Base-by-base conservation (phyloP, 768 basidiomycete genomes). In the Kwoniella mangroviensis region DNA sequence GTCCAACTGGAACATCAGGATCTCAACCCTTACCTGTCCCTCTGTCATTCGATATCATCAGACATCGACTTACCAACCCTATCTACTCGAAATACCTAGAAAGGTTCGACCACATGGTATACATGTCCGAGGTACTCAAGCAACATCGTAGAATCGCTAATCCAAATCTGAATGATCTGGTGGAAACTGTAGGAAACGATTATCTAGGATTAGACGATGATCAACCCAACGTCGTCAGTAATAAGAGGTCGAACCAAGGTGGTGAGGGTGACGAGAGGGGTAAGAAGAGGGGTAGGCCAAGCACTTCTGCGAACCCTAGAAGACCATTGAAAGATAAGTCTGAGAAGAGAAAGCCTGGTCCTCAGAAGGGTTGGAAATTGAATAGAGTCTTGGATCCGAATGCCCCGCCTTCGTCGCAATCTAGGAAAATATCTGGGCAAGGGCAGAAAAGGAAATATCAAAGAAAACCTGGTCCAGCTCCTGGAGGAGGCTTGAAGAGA, bases 351-450 rank as follows among this genome's bases (percentile, higher is more conserved):
- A 75, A 75, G 53, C 77, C 77, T 11, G 77, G 77, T 24, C 77
- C 77, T 12, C 70, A 69, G 63, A 74, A 70, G 45, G 77, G 77
- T 4, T 78, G 77, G 77, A 78, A 78, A 59, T 59, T 63, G 68
- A 69, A 69, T 42, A 22, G 67, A n/a, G 45, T 49, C 15, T 49
- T 49, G 45, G 67, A 68, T 61, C 58, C 66, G 2, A 56, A 68
- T 28, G 34, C 51, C 19, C 53, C 42, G 11, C 52, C 57, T 41
- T n/a, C 11, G 6, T 28, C 24, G 17, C 24, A 22, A 41, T 12
- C 49, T 22, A 41, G 17, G 24, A 17, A 21, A 11, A 15, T 21
- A 15, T 26, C 26, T 21, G 56, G 54, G 12, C 21, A 51, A 22
- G 67, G 58, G 28, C 68, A 63, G 13, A 69, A 69, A 55, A 45